These are phyloP conservation scores for Plantago coronopus DNA, from an alignment of 305 asterid genomes.

Conservation along the genomic window DNA sequence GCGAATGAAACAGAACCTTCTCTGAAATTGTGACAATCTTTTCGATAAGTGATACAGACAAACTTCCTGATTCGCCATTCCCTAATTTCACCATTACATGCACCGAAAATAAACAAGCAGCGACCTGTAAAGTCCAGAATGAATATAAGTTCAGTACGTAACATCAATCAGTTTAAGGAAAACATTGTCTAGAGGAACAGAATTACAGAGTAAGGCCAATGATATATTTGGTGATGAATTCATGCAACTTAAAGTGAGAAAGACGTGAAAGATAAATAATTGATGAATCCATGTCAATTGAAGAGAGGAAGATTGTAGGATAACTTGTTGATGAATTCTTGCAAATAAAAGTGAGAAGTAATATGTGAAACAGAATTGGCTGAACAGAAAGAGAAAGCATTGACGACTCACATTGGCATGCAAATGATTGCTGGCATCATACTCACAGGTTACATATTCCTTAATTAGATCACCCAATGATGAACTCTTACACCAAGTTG, in stretches of 20 bases:
- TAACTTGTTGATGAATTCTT: conserved; percentile 2
- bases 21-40: conserved; percentile 47
- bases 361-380: conserved; percentile 7
- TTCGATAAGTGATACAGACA: conserved; percentile 65
- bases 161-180: background rate
- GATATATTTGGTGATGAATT: too few species aligned
- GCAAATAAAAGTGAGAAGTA: background rate
- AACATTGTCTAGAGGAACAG: background rate
- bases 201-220: too few species aligned
- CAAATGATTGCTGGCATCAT: conserved; percentile 40
- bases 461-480: conserved; percentile 59
- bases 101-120: conserved; percentile 65
- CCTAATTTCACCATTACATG: conserved; percentile 64
- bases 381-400: conserved; percentile 19
- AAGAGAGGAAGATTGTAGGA: too few species aligned
- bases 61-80: conserved; percentile 61
- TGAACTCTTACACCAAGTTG: conserved; percentile 57
- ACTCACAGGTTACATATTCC: conserved; percentile 62
- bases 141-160: background rate
- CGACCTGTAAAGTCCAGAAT: conserved; percentile 49
- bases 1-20: conserved; percentile 47
- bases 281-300: conserved; percentile 6
- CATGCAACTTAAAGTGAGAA: too few species aligned
- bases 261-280: too few species aligned
- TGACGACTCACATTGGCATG: conserved; percentile 59